phyloP scores from a whole-genome alignment of 2,329 filamentous ascomycete species.

The Penicillium psychrosexuale region DNA sequence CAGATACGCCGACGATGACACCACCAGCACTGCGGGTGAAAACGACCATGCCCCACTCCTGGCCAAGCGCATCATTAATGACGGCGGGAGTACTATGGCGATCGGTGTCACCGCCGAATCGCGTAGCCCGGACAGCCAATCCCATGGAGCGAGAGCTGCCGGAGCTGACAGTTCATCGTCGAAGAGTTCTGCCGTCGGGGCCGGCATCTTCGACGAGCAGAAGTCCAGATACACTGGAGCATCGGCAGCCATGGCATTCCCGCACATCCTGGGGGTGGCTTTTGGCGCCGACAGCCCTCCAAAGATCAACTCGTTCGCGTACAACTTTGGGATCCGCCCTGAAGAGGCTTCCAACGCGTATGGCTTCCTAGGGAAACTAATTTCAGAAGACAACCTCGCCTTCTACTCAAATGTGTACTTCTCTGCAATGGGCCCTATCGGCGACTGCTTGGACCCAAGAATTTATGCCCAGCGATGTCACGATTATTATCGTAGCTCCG shows the following conservation, averaged over 20 bases:
- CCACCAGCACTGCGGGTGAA: background rate
- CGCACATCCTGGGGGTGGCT: slow-evolving; percentile 27
- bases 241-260: slow-evolving; percentile 32
- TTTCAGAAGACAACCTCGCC: slow-evolving; percentile 26
- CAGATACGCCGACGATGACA: slow-evolving; percentile 17
- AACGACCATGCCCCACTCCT: background rate
- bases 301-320: slow-evolving; percentile 27
- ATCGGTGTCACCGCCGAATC: background rate
- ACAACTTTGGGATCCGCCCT: slow-evolving; percentile 33
- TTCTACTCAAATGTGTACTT: slow-evolving; percentile 26
- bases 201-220: slow-evolving; percentile 29
- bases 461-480: slow-evolving; percentile 30
- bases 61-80: background rate
- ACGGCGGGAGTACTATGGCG: slow-evolving; percentile 1
- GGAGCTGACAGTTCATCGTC: slow-evolving; percentile 10
- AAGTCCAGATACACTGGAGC: slow-evolving; percentile 29
- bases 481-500: slow-evolving; percentile 23
- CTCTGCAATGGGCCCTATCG: slow-evolving; percentile 20
- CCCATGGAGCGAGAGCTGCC: background rate
- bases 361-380: slow-evolving; percentile 21
- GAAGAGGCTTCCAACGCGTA: slow-evolving; percentile 28
- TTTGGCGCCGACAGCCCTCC: slow-evolving; percentile 28
- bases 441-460: slow-evolving; percentile 23
- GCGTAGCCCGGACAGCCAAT: background rate
- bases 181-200: slow-evolving; percentile 13